Conservation (phyloP, 257 asterid genomes). For the Petunia axillaris region DNA sequence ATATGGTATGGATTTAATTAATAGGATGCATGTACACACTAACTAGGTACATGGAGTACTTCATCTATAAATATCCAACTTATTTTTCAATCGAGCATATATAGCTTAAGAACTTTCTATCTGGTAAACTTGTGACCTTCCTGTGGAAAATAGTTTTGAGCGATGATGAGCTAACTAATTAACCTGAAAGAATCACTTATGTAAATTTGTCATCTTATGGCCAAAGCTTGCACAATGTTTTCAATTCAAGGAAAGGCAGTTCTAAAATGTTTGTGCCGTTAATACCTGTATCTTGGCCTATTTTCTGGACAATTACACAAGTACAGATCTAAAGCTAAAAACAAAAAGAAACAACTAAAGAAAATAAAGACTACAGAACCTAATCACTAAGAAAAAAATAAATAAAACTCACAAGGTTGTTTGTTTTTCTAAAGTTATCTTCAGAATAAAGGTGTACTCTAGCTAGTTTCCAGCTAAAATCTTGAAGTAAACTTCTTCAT, state of each 20-base stretch:
- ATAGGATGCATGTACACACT: no score
- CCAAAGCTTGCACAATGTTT: background rate
- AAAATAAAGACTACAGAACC: background rate
- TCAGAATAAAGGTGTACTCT: background rate
- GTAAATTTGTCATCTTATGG: background rate
- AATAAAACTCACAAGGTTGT: background rate
- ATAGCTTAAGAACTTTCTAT: no score
- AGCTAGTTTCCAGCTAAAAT: conserved; percentile 23
- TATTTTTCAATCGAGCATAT: no score
- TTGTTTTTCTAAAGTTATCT: background rate
- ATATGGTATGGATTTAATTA: no score
- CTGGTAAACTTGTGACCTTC: no score
- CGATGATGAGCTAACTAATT: no score
- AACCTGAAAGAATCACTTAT: background rate
- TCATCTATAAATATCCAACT: no score
- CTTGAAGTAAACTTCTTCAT: conserved; percentile 18
- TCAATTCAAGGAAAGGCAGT: background rate
- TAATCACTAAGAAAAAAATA: background rate
- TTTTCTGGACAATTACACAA: background rate
- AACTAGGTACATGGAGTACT: no score
- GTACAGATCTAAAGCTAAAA: background rate
- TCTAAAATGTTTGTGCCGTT: conserved; percentile 20
- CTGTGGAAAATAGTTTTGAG: no score
- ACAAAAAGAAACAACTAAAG: conserved; percentile 1
- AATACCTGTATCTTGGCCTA: conserved; percentile 7